phyloP scores from a whole-genome alignment of 2,329 filamentous ascomycete species.

The Apiospora saccharicola region DNA sequence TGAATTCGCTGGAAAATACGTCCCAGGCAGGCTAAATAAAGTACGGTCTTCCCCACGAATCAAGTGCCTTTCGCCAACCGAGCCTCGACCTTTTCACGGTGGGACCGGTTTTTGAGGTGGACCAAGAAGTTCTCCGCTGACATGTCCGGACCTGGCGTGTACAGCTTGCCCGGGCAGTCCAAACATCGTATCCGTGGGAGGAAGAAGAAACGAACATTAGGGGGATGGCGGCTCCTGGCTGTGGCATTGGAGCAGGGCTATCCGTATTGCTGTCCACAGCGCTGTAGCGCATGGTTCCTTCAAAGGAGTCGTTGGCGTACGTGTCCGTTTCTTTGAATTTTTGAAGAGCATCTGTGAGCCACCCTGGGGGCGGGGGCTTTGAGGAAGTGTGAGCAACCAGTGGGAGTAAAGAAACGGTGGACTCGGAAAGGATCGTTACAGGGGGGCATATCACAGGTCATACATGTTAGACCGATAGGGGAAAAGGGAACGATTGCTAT shows the following conservation, averaged over 20 bases:
- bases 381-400: constrained; percentile 37
- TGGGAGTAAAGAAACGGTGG: constrained; percentile 30
- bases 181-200: constrained; percentile 89
- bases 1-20: neutral
- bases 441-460: constrained; percentile 38
- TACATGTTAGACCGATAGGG: constrained; percentile 41
- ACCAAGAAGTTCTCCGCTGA: constrained; percentile 92
- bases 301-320: constrained; percentile 85
- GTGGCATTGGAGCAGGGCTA: constrained; percentile 62
- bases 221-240: constrained; percentile 57
- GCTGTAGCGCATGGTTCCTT: constrained; percentile 89
- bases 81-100: constrained; percentile 73
- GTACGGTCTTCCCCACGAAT: neutral
- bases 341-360: constrained; percentile 80
- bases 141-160: constrained; percentile 85
- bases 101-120: constrained; percentile 84
- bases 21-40: neutral
- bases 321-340: constrained; percentile 68
- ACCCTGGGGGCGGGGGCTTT: constrained; percentile 84
- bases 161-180: constrained; percentile 93
- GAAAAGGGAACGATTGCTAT: constrained; percentile 38
- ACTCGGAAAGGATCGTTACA: constrained; percentile 5
- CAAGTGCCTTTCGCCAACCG: constrained; percentile 24
- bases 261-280: constrained; percentile 78
- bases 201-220: constrained; percentile 79